Conservation (phyloP, 1,284 basidiomycete species). For the Ustilago sp. region DNA sequence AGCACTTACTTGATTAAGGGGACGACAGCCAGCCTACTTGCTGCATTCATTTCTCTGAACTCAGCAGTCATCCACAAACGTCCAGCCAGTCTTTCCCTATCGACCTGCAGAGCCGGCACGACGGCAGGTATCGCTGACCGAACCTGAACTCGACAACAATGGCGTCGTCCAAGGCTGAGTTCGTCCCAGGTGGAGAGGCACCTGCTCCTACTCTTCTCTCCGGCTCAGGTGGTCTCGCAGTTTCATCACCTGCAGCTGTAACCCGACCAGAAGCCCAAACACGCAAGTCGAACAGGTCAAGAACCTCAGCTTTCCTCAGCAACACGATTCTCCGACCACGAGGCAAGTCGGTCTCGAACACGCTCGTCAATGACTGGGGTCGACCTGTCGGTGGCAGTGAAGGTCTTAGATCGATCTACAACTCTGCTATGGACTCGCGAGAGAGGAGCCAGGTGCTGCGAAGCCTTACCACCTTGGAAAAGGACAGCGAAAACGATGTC, state of each 20-base stretch:
- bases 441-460: constrained; percentile 48
- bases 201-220: constrained; percentile 14
- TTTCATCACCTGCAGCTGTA: not conserved
- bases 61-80: not conserved
- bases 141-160: constrained; percentile 2
- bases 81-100: not conserved
- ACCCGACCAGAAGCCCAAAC: constrained; percentile 17
- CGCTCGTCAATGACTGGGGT: constrained; percentile 30
- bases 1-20: not conserved
- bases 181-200: constrained; percentile 7
- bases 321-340: constrained; percentile 23
- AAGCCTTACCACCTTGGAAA: constrained; percentile 44
- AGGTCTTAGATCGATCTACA: constrained; percentile 42
- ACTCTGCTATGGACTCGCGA: constrained; percentile 24
- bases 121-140: constrained; percentile 5
- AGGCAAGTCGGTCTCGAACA: constrained; percentile 25
- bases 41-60: not conserved
- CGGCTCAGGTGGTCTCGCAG: not conserved
- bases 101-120: not conserved
- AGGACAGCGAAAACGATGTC: constrained; percentile 31
- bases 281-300: constrained; percentile 24
- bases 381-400: constrained; percentile 49
- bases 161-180: constrained; percentile 37
- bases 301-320: constrained; percentile 32
- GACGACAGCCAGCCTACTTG: not conserved